Evolutionary conservation across 352 stramenopile species (phyloP).

Genomic region (Bremia lactucae): DNA sequence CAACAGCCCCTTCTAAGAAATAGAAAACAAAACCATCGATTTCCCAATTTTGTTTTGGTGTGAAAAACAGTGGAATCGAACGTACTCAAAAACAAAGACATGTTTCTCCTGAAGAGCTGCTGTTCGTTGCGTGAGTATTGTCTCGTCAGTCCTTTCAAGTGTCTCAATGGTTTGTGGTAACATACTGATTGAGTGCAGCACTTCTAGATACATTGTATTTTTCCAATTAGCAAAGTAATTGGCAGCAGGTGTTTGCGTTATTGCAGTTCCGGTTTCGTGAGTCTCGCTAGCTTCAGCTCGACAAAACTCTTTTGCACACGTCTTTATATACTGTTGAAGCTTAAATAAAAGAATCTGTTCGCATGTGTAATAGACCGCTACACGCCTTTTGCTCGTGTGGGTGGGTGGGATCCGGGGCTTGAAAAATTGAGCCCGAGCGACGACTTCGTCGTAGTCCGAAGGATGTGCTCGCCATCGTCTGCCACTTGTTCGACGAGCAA

Average conservation of each 20-base stretch:
- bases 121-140: constrained; percentile 1
- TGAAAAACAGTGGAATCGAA: background rate
- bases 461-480: constrained; percentile 21
- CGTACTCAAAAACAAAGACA: constrained; percentile 63
- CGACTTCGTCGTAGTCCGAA: constrained; percentile 32
- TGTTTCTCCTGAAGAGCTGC: constrained; percentile 36
- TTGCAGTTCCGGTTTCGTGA: background rate
- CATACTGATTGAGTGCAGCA: constrained; percentile 39
- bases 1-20: constrained; percentile 45
- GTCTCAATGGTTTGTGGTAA: constrained; percentile 2
- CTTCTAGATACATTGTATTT: constrained; percentile 63
- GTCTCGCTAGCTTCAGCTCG: constrained; percentile 4
- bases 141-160: background rate
- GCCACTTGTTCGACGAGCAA: constrained; percentile 17
- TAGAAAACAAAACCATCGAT: background rate
- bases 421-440: constrained; percentile 21
- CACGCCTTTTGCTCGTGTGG: constrained; percentile 31
- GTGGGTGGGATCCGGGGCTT: constrained; percentile 23
- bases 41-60: background rate
- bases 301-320: constrained; percentile 10
- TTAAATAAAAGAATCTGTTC: constrained; percentile 65
- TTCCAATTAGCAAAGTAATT: constrained; percentile 27
- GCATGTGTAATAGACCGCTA: constrained; percentile 60
- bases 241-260: background rate
- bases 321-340: constrained; percentile 58